These are phyloP conservation scores for Tilletia indica DNA, from an alignment of 1,284 basidiomycete species.

Conservation along the genomic window DNA sequence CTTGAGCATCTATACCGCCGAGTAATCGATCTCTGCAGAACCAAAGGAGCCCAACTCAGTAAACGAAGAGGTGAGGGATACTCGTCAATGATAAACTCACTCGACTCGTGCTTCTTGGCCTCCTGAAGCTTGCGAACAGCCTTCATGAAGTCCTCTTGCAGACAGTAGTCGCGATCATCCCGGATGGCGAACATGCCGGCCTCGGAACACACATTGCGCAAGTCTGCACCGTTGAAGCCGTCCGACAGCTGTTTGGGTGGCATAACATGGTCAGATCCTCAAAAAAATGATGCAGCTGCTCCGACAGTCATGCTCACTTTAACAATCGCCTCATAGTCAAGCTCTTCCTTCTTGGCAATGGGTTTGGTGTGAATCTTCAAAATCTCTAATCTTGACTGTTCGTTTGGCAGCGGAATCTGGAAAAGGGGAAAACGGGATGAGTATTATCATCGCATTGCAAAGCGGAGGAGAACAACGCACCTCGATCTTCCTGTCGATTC, in stretches of 20 bases:
- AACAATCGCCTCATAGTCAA: constrained; percentile 82
- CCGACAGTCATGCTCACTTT: constrained; percentile 9
- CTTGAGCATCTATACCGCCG: neutral
- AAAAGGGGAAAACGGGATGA: neutral
- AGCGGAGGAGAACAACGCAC: neutral
- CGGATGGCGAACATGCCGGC: constrained; percentile 99
- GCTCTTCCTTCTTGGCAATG: constrained; percentile 78
- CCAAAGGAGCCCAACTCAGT: neutral
- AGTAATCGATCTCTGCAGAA: constrained; percentile 16
- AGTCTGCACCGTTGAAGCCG: constrained; percentile 62
- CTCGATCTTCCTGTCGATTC: constrained; percentile 95
- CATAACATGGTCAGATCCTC: neutral
- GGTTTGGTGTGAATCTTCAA: constrained; percentile 94
- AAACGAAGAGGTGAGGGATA: neutral
- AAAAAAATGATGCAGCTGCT: no score
- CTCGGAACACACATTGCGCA: constrained; percentile 95
- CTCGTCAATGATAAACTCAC: neutral
- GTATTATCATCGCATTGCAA: neutral
- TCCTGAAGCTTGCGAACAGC: constrained; percentile 95
- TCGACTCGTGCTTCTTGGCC: constrained; percentile 56
- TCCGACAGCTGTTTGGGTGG: constrained; percentile 65
- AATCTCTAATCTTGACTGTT: constrained; percentile 89
- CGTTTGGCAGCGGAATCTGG: constrained; percentile 87
- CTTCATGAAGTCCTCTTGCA: constrained; percentile 88
- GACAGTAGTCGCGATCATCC: constrained; percentile 67